Evolutionary conservation across 805 yeast species (phyloP).

Genomic region (Metschnikowia continentalis): DNA sequence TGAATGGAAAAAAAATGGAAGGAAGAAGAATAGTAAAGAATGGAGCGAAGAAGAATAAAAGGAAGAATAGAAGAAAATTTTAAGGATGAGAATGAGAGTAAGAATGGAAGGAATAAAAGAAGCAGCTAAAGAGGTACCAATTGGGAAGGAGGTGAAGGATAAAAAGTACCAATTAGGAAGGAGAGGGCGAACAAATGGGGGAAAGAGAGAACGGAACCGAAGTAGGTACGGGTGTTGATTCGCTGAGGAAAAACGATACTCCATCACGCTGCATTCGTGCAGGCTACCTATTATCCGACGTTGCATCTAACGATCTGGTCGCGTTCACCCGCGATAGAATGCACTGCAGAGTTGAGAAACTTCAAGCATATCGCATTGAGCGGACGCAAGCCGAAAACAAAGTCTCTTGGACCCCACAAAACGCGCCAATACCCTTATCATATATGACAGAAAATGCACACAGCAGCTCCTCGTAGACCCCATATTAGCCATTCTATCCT

Average conservation of each 20-base stretch:
- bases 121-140: no score
- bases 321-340: not conserved
- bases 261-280: not conserved
- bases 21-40: not conserved
- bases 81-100: no score
- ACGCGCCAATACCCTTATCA: no score
- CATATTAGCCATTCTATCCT: no score
- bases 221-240: not conserved
- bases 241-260: not conserved
- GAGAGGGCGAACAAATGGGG: no score
- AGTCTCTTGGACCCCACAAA: no score
- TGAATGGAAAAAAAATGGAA: not conserved
- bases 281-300: not conserved
- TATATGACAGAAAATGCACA: no score
- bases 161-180: no score
- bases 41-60: no score
- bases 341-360: not conserved
- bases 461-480: no score
- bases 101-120: not conserved
- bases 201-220: no score
- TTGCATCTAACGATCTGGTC: constrained; percentile 1
- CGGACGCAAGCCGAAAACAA: not conserved
- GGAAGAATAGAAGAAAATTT: not conserved
- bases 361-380: not conserved
- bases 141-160: no score